Conservation (phyloP, 805 yeast species). For the Candida quercuum region DNA sequence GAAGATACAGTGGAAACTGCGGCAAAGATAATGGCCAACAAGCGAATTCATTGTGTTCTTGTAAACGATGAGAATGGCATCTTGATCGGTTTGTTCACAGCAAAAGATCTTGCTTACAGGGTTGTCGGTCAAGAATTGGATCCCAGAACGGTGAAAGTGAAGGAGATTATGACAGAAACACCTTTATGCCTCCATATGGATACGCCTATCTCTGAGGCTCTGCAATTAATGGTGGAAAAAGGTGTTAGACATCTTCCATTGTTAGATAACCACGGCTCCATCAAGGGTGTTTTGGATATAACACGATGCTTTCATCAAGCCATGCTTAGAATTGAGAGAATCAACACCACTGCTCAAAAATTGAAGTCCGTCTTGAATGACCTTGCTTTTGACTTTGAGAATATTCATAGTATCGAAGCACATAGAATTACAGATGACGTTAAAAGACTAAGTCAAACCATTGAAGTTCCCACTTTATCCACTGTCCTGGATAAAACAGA, state of each 20-base stretch:
- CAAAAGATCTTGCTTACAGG: conserved; percentile 41
- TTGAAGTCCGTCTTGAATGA: conserved; percentile 24
- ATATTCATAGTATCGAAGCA: conserved; percentile 18
- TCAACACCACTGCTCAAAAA: conserved; percentile 32
- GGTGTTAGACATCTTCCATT: conserved; percentile 40
- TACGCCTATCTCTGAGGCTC: conserved; percentile 37
- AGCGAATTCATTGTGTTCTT: conserved; percentile 35
- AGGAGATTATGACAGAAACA: conserved; percentile 33
- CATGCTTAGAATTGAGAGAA: conserved; percentile 35
- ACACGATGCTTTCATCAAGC: conserved; percentile 44
- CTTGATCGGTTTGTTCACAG: conserved; percentile 37
- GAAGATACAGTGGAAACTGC: conserved; percentile 28
- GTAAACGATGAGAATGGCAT: conserved; percentile 24
- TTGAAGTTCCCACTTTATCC: conserved; percentile 37
- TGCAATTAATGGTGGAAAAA: conserved; percentile 35
- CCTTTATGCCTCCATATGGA: conserved; percentile 32
- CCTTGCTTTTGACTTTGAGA: conserved; percentile 25
- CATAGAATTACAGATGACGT: conserved; percentile 28
- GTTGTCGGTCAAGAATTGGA: conserved; percentile 29
- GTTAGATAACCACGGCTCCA: conserved; percentile 28
- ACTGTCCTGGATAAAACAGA: conserved; percentile 13
- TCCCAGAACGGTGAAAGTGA: conserved; percentile 25
- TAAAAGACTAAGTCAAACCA: conserved; percentile 29
- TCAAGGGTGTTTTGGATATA: conserved; percentile 40
- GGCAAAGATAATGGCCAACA: conserved; percentile 32